Base-by-base conservation (phyloP, 495 filamentous ascomycete genomes). In the Lophiotrema nucula region DNA sequence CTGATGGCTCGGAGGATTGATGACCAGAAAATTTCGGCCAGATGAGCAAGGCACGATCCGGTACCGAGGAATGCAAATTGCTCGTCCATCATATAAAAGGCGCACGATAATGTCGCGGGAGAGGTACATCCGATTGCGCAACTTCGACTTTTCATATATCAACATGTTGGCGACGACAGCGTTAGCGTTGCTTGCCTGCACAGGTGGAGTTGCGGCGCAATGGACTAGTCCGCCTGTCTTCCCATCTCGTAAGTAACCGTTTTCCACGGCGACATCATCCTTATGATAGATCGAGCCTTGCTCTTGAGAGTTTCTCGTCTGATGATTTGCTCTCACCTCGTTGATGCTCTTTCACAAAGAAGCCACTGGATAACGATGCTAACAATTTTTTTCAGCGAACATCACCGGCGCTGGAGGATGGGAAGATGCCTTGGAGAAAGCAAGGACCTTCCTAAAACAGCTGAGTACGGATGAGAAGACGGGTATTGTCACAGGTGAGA, bases 391-490 rank as follows among this genome's bases (percentile, higher is more conserved):
- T 5, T 68, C 69, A 39, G 74, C 82, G 1, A 64, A 74, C 48
- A 69, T 69, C 22, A 57, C 44, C 3, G 60, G 60, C 18, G 16
- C 48, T 19, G 60, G 60, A 38, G 60, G 59, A 26, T 62, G 59
- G 59, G 46, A 62, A 0, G 46, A 16, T 19, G 59, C 59, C 3
- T 27, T 62, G 12, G 27, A 52, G 23, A 82, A 81, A 59, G 84
- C 82, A 4, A 72, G 62, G 26, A 67, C 66, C 0, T 66, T 87
- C 18, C 82, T 88, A 3, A 69, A 69, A 0, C 71, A 82, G 50
- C 72, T 87, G 69, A 82, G 81, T 1, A 64, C 79, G 4, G 79
- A 81, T 11, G 83, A 88, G 58, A 87, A 86, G 68, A 74, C 79
- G 33, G 77, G 73, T 44, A 71, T 85, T 46, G 84, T 73, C 52